Conservation (phyloP, 2,329 filamentous ascomycete species). For the Aureobasidium leucospermi region DNA sequence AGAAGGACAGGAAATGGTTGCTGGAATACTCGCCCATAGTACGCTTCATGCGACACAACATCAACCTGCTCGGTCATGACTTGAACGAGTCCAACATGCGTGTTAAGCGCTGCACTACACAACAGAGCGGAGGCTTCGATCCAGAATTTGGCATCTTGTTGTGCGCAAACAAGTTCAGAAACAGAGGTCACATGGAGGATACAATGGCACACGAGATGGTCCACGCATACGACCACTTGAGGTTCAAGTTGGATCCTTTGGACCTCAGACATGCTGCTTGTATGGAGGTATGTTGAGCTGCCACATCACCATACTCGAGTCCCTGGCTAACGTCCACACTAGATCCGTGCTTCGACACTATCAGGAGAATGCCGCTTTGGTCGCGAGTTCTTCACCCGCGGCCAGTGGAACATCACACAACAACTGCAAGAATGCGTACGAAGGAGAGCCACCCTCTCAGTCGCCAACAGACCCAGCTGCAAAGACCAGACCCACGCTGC, state of each 20-base stretch:
- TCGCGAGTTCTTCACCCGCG: constrained; percentile 74
- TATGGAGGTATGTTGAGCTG: constrained; percentile 60
- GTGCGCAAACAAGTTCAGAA: constrained; percentile 83
- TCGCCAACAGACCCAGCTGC: constrained; percentile 70
- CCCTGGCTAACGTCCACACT: neutral
- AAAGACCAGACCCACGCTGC: constrained; percentile 80
- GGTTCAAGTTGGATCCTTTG: constrained; percentile 78
- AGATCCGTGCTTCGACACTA: constrained; percentile 84
- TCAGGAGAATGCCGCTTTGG: constrained; percentile 91
- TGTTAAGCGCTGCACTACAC: constrained; percentile 69
- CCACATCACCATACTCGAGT: neutral
- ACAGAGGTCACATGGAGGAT: constrained; percentile 79
- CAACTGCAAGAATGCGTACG: constrained; percentile 93
- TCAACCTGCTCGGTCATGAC: constrained; percentile 68
- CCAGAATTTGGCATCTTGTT: constrained; percentile 80
- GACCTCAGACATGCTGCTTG: constrained; percentile 86
- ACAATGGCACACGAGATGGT: constrained; percentile 20
- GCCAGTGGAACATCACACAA: constrained; percentile 81
- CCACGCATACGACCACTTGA: constrained; percentile 17
- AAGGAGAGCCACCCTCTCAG: constrained; percentile 68
- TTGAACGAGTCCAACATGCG: constrained; percentile 69
- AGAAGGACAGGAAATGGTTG: constrained; percentile 74
- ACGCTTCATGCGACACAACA: constrained; percentile 77
- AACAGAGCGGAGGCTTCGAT: constrained; percentile 76
- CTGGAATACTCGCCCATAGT: constrained; percentile 79